These are phyloP conservation scores for Mycena crocata DNA, from an alignment of 768 basidiomycete species.

Conservation along the genomic window DNA sequence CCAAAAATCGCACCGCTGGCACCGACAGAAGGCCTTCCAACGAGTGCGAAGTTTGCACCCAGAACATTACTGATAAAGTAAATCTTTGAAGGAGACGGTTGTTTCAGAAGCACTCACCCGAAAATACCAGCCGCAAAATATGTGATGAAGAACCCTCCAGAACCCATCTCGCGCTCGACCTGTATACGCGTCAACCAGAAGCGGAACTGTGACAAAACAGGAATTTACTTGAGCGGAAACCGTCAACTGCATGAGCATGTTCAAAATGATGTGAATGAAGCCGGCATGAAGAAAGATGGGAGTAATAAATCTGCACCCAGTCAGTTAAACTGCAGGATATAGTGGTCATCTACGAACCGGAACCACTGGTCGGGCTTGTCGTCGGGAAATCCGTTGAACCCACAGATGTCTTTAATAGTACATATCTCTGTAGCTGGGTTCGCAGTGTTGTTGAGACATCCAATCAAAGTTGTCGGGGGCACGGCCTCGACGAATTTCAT, in stretches of 20 bases:
- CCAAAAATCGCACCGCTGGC: conserved; percentile 96
- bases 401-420: conserved; percentile 85
- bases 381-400: conserved; percentile 76
- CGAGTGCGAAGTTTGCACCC: conserved; percentile 92
- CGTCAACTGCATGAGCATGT: conserved; percentile 88
- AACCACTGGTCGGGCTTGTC: conserved; percentile 62
- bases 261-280: conserved; percentile 91
- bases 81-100: neutral
- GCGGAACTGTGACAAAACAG: neutral
- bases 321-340: neutral
- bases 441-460: conserved; percentile 87
- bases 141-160: conserved; percentile 83
- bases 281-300: conserved; percentile 96
- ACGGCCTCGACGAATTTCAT: conserved; percentile 80
- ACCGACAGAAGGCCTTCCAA: conserved; percentile 89
- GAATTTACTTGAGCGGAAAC: conserved; percentile 77
- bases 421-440: conserved; percentile 81
- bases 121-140: conserved; percentile 95
- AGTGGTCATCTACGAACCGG: conserved; percentile 43
- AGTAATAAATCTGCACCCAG: conserved; percentile 75
- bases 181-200: conserved; percentile 42
- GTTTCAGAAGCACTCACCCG: conserved; percentile 63
- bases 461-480: conserved; percentile 63
- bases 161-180: conserved; percentile 94
- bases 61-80: conserved; percentile 72